Evolutionary conservation across 768 basidiomycete genomes (phyloP), one percentile per base, ranked within the genome.

Genomic region (Mycena latifolia): DNA sequence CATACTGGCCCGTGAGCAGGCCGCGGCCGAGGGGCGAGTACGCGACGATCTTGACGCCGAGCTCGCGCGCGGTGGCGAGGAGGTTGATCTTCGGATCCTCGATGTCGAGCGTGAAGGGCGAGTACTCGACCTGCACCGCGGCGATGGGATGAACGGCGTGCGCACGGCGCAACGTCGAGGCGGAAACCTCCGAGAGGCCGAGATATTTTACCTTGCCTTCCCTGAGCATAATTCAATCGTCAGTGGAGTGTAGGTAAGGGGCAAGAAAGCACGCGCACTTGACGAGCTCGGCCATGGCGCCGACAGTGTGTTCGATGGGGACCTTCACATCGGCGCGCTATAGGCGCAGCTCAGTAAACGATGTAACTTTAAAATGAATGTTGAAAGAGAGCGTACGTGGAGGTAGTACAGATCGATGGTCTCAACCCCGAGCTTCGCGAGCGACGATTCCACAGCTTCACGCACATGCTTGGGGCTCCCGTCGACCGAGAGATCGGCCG

Each of bases 171-270:
- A 80, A 69, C 33, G 72, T 73, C 5, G 65, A 48, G 0, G 74
- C 74, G 8, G 79, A 77, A 47, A 71, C 71, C 61, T 81, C 80
- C 28, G 78, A 80, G 47, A 81, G 74, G 35, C 80, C 80, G 33
- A 81, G 60, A 66, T 80, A 74, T 39, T 75, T 76, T 17, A 77
- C 74, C 59, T 79, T 79, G 7, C 80, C 80, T 67, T 76, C 3
- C 31, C 53, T 55, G 22, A n/a, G n/a, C n/a, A n/a, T n/a, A n/a
- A n/a, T n/a, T n/a, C n/a, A n/a, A n/a, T n/a, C n/a, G n/a, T n/a
- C n/a, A n/a, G n/a, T n/a, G n/a, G n/a, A n/a, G 15, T 14, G 6
- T n/a, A 3, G 37, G 15, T 4, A 11, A 55, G 5, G 8, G 5
- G 37, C 5, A 50, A 5, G 24, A n/a, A n/a, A 15, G 22, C 15